Base-by-base conservation (phyloP, 306 rosid genomes). In the Malus asiatica region DNA sequence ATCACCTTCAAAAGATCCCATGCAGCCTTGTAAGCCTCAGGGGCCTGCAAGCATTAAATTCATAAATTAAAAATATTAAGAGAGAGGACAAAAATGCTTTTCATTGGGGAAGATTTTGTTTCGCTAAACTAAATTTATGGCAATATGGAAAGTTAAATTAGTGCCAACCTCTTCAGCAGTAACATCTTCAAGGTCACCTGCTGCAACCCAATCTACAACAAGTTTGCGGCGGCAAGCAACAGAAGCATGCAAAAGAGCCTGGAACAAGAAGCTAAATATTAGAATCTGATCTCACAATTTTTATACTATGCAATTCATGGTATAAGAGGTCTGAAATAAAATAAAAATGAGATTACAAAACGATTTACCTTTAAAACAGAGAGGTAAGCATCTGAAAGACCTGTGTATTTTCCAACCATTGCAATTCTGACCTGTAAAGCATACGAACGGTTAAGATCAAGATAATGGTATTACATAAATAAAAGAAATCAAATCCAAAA, bases 321-420 rank as follows among this genome's bases (percentile, higher is more conserved):
- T 12, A 22, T 22, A 35, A 58, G 66, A 32, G 16, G 10, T 20
- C 42, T 60, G 8, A 80, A 76, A 42, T 40, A 32, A 9, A 57
- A 57, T 57, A 57, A 57, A 15, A n/a, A n/a, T n/a, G 62, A 57
- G 52, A 35, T 72, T 59, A 57, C 52, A 46, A 25, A 55, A 69
- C 18, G 71, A 65, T 58, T 29, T 73, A 92, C 97, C 93, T 92
- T 92, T 55, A 92, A 32, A 83, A 92, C 91, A 84, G 96, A 92
- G 81, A 92, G 90, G 86, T 92, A 92, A 61, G 97, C 90, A 85
- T 92, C 97, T 27, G 91, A 83, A 78, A 92, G 93, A 62, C 96
- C 97, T 4, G 96, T 92, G 80, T 92, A 92, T 70, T 92, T 92
- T 87, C 97, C 97, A 68, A 92, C 97, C 96, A 90, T 92, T 16